Evolutionary conservation across 2,329 filamentous ascomycete species (phyloP).

Genomic region (Aspergillus alliaceus): DNA sequence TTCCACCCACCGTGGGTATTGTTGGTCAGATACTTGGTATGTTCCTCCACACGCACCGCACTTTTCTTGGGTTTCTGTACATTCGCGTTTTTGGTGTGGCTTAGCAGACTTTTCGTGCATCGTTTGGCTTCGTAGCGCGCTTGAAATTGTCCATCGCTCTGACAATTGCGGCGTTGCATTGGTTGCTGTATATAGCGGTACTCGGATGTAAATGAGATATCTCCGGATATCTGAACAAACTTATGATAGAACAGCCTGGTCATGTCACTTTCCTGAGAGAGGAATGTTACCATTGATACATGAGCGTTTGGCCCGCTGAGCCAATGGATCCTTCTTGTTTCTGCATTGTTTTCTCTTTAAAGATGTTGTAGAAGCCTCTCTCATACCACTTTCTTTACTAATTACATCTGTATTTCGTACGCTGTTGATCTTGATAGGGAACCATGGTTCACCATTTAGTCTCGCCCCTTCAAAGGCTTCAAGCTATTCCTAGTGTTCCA

Average conservation of each 20-base stretch:
- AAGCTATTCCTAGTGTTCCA: not conserved
- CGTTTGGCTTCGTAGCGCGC: not conserved
- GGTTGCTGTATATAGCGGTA: not conserved
- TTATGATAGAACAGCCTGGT: not conserved
- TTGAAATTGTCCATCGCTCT: not conserved
- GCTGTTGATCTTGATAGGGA: not conserved
- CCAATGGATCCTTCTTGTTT: not conserved
- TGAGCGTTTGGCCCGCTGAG: not conserved
- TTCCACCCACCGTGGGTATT: too few species aligned
- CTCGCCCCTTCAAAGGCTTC: not conserved
- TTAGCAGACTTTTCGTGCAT: not conserved
- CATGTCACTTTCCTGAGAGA: not conserved
- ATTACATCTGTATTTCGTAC: not conserved
- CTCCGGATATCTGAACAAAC: not conserved
- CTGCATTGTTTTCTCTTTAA: not conserved
- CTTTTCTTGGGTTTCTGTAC: too few species aligned
- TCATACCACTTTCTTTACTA: not conserved
- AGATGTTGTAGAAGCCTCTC: not conserved
- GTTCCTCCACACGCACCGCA: too few species aligned
- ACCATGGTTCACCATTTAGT: not conserved
- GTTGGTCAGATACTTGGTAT: too few species aligned
- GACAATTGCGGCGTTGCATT: not conserved
- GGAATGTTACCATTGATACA: not conserved
- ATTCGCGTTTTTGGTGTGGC: too few species aligned
- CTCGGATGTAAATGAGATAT: not conserved